Base-by-base conservation (phyloP, 176 grass and related monocot genomes). In the Puccinellia tenuiflora region DNA sequence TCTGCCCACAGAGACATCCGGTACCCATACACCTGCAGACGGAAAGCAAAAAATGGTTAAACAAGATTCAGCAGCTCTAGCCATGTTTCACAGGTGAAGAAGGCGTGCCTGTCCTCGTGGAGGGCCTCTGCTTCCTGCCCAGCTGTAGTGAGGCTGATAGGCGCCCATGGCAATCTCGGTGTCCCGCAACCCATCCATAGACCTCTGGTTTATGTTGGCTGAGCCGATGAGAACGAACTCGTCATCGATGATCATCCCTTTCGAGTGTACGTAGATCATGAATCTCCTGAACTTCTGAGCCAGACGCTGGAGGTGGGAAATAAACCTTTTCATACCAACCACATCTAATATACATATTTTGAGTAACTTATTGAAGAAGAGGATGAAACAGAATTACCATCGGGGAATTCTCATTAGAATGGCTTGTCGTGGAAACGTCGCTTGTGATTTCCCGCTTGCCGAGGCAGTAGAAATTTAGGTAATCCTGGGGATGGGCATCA, bases 1-100 rank as follows among this genome's bases (percentile, higher is more conserved):
- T 98, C 92, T 2, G 91, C 90, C 96, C 96, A 98, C 7, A 98
- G 81, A 4, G 96, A 91, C 92, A 91, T 98, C 76, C 96, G 69
- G 79, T 90, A 98, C 20, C 92, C 92, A 14, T 98, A 93, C 66
- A 98, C 91, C 95, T 94, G 84, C 8, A 85, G 42, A 77, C 6
- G 9, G 40, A 73, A 38, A 87, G 15, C 62, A 33, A 45, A 2
- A 4, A 34, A 22, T 66, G 21, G 29, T 76, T 45, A 57, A 22
- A 24, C 11, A 61, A 12, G 15, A 55, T 12, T 21, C 10, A 66
- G 22, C 38, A 69, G 45, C 22, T 57, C 48, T 48, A 85, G n/a
- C 28, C 35, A 53, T 13, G 7, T 18, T 64, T 48, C 12, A 29
- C 3, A 79, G 35, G 53, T 18, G 37, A 55, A n/a, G n/a, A n/a